Conservation (phyloP, 225 moss, liverwort and hornwort species). For the Sphagnum tenellum region DNA sequence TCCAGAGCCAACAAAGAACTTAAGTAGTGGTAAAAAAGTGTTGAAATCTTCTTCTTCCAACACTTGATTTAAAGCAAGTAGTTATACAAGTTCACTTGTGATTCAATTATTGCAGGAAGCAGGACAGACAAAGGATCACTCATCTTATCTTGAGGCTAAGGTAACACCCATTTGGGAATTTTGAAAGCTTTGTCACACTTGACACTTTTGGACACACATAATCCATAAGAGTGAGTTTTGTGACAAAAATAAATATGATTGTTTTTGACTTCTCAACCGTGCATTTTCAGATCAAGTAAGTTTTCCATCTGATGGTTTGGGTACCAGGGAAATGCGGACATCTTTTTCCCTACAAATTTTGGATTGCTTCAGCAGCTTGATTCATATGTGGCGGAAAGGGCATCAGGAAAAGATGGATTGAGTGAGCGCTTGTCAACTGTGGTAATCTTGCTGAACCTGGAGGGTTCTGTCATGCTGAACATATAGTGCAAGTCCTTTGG, state of each 20-base stretch:
- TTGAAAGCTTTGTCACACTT: no score
- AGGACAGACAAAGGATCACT: conserved; percentile 72
- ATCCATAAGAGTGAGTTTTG: no score
- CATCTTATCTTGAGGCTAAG: conserved; percentile 77
- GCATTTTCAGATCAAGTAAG: no score
- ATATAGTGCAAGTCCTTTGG: no score
- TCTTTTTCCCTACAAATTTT: conserved; percentile 96
- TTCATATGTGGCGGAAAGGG: conserved; percentile 46
- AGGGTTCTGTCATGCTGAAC: no score
- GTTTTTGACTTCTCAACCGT: not conserved
- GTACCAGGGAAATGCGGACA: conserved; percentile 78
- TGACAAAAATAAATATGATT: not conserved
- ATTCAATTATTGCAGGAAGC: conserved; percentile 29
- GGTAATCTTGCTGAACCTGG: conserved; percentile 7
- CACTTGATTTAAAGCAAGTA: no score
- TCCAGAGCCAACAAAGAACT: no score
- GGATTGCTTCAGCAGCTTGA: conserved; percentile 63
- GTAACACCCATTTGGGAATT: conserved; percentile 13
- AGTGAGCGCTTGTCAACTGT: conserved; percentile 43
- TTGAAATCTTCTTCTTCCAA: no score
- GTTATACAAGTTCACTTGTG: no score
- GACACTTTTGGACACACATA: no score
- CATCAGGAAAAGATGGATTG: conserved; percentile 18
- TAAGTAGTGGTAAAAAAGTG: no score
- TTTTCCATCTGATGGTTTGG: not conserved